These are phyloP conservation scores for Tetraselmis chui DNA, from an alignment of 139 green algal genomes.

Conservation along the genomic window DNA sequence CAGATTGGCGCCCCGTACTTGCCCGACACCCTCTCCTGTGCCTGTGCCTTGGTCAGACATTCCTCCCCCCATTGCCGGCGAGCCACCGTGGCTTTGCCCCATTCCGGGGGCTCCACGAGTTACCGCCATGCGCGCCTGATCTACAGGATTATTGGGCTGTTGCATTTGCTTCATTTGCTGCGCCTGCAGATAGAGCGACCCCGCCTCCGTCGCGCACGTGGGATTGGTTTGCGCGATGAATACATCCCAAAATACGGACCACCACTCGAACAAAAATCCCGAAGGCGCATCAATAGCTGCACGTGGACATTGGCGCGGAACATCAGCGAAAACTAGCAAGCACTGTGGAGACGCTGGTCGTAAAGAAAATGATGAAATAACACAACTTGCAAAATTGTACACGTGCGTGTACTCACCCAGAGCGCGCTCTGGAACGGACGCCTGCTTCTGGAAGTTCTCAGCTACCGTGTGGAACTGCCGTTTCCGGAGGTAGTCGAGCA, in stretches of 20 bases:
- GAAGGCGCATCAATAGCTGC: slow-evolving; percentile 41
- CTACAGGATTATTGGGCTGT: too few relatives aligned
- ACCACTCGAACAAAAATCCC: slow-evolving; percentile 50
- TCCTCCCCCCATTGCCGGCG: background rate
- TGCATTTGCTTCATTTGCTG: too few relatives aligned
- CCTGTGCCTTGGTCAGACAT: background rate
- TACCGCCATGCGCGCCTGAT: too few relatives aligned
- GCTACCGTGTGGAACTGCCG: slow-evolving; percentile 17
- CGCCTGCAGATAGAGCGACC: too few relatives aligned
- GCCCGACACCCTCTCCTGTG: background rate
- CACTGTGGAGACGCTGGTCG: too few relatives aligned
- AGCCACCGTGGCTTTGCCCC: background rate
- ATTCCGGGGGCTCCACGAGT: too few relatives aligned
- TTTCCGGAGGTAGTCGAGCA: slow-evolving; percentile 43
- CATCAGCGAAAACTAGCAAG: too few relatives aligned
- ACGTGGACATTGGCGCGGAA: too few relatives aligned
- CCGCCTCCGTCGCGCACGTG: too few relatives aligned
- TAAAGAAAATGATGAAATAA: too few relatives aligned
- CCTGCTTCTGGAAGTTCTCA: slow-evolving; percentile 28
- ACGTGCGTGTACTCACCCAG: slow-evolving; percentile 17
- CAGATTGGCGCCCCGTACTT: background rate
- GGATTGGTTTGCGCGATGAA: slow-evolving; percentile 44
- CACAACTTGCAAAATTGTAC: too few relatives aligned
- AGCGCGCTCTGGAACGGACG: slow-evolving; percentile 29
- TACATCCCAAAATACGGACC: slow-evolving; percentile 52